These are phyloP conservation scores for Thielaviopsis musarum DNA, from an alignment of 2,329 filamentous ascomycete genomes.

Conservation along the genomic window DNA sequence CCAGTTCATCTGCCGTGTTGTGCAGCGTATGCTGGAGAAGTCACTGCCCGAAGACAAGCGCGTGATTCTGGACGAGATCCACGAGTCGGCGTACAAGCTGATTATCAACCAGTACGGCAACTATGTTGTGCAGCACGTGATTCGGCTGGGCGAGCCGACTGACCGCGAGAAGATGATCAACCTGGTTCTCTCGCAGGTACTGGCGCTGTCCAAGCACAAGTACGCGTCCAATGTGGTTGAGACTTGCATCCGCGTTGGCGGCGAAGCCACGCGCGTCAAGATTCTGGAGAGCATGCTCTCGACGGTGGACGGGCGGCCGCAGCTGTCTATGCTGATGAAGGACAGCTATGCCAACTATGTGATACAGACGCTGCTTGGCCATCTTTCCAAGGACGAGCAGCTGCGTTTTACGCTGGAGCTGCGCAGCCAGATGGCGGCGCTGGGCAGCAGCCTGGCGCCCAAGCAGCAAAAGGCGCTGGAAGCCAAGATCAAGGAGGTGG, in stretches of 20 bases:
- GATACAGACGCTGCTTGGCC: slow-evolving; percentile 66
- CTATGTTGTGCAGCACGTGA: slow-evolving; percentile 88
- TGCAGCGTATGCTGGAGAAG: slow-evolving; percentile 80
- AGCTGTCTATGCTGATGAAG: slow-evolving; percentile 63
- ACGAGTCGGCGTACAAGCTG: slow-evolving; percentile 51
- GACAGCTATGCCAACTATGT: slow-evolving; percentile 95
- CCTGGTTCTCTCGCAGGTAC: slow-evolving; percentile 53
- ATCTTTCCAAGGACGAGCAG: slow-evolving; percentile 43
- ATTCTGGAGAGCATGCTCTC: slow-evolving; percentile 1
- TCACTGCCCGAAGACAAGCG: slow-evolving; percentile 55
- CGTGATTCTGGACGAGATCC: slow-evolving; percentile 62
- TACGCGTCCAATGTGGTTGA: slow-evolving; percentile 96
- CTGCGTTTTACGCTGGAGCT: slow-evolving; percentile 45
- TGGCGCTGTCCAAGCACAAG: slow-evolving; percentile 80
- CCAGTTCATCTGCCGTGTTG: slow-evolving; percentile 76
- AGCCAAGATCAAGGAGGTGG: slow-evolving; percentile 15
- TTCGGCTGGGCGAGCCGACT: slow-evolving; percentile 56
- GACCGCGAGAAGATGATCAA: slow-evolving; percentile 59
- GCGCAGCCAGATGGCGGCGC: slow-evolving; percentile 39
- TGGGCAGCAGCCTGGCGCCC: slow-evolving; percentile 48
- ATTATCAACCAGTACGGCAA: slow-evolving; percentile 86
- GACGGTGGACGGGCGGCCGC: slow-evolving; percentile 42
- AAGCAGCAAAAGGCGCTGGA: slow-evolving; percentile 36
- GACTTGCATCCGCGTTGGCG: slow-evolving; percentile 54
- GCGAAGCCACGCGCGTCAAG: background rate